Evolutionary conservation across 192 early-diverging fungal genomes (phyloP), one percentile per base, ranked within the genome.

Genomic region (Backusella circina): DNA sequence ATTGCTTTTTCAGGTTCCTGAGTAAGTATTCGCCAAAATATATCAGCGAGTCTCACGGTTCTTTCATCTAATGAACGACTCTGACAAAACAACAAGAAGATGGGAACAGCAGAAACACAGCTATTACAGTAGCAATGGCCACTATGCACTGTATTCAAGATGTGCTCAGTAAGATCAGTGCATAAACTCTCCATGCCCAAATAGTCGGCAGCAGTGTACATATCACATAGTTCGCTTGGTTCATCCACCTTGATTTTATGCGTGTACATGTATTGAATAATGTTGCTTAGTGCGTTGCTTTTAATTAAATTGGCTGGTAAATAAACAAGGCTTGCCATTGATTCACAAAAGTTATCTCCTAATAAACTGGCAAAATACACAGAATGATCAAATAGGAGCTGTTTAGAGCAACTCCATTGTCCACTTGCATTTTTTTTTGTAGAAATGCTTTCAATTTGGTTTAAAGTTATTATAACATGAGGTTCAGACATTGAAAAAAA

Each of bases 311-410:
- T 71, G 0, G 13, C 15, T 0, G 80, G 75, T 21, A 82, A 44
- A 4, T 35, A 67, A 1, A 78, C 54, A 16, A 67, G 57, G n/a
- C 41, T 32, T 16, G 76, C 67, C 16, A 36, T 38, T 16, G 67
- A 69, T 33, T 82, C 80, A 2, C 37, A 26, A 54, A 82, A 82
- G 5, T 72, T 64, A 0, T 69, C 37, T 16, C 65, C 75, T 38
- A 82, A 78, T 47, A 82, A 57, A 32, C 76, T 73, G 30, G 67
- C 51, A 47, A 82, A 82, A 66, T 82, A 82, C 12, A 70, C 37
- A 2, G 80, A 82, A 28, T 70, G 21, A 12, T 77, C 21, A 18
- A 18, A n/a, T 28, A 77, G 28, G 13, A 75, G 32, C 12, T 41
- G 32, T 18, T 21, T 67, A 28, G 67, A 67, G 51, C 74, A 75